Percentiles rank a stretch among this genome's conserved stretches.
phyloP scores from a whole-genome alignment of 345 rosid genomes.

The Nephelium lappaceum region DNA sequence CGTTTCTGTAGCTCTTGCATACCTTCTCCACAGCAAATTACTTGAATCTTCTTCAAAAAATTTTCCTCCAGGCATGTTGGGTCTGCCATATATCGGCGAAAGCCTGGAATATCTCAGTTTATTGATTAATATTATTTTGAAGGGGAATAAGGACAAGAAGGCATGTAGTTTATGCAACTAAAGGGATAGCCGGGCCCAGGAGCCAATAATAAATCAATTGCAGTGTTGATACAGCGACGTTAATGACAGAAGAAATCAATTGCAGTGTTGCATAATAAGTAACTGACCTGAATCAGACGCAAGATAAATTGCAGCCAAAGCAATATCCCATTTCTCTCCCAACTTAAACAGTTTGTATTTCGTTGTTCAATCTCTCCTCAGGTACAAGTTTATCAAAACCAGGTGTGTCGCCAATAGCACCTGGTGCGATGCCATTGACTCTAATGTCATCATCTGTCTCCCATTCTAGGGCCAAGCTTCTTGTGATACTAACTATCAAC shows the following conservation, averaged over 20 bases:
- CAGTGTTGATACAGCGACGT: too few species aligned
- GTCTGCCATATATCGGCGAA: too few species aligned
- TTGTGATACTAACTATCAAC: conserved; percentile 53
- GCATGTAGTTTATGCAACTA: neutral
- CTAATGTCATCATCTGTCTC: conserved; percentile 55
- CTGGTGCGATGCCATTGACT: conserved; percentile 63
- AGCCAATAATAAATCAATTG: too few species aligned
- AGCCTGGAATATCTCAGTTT: neutral
- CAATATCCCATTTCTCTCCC: conserved; percentile 66
- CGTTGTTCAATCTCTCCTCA: conserved; percentile 26
- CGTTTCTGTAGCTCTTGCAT: neutral
- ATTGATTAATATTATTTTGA: neutral
- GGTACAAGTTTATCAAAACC: conserved; percentile 53
- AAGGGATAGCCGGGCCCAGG: neutral
- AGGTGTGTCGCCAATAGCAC: conserved; percentile 51
- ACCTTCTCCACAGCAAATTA: neutral
- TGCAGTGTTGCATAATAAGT: neutral
- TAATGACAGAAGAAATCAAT: too few species aligned
- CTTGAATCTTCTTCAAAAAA: too few species aligned
- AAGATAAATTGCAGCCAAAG: conserved; percentile 57
- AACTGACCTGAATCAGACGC: conserved; percentile 51
- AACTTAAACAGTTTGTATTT: conserved; percentile 25
- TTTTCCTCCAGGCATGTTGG: too few species aligned
- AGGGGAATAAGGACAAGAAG: neutral
- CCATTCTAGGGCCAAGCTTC: conserved; percentile 62